phyloP scores from a whole-genome alignment of 2,329 filamentous ascomycete species.

The Aspergillus sp. region DNA sequence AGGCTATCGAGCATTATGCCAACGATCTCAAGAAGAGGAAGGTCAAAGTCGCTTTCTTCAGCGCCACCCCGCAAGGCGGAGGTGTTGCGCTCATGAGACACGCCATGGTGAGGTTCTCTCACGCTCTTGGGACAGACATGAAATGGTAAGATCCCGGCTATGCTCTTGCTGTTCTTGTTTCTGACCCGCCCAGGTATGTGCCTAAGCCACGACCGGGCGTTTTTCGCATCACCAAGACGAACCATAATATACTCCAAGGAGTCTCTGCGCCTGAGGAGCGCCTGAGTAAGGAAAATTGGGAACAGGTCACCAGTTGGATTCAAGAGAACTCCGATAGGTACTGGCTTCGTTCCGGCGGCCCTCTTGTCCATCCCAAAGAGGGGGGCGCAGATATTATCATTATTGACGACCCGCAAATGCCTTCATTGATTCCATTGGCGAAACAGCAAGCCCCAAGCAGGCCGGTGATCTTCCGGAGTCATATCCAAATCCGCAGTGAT shows the following conservation, averaged over 20 bases:
- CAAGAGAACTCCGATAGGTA: constrained; percentile 70
- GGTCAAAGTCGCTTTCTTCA: constrained; percentile 74
- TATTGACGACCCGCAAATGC: constrained; percentile 85
- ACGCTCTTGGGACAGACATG: constrained; percentile 65
- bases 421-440: constrained; percentile 71
- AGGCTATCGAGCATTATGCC: constrained; percentile 63
- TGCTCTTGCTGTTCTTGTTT: background rate
- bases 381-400: constrained; percentile 76
- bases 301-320: constrained; percentile 69
- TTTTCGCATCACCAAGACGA: constrained; percentile 81
- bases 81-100: constrained; percentile 82
- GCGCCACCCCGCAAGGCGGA: constrained; percentile 76
- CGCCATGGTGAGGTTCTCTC: constrained; percentile 70
- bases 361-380: constrained; percentile 62
- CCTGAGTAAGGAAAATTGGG: constrained; percentile 63
- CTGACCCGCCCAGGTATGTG: constrained; percentile 54
- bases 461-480: constrained; percentile 76
- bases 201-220: constrained; percentile 77
- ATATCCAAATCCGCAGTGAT: constrained; percentile 80
- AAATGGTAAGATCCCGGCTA: constrained; percentile 63
- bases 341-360: constrained; percentile 69
- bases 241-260: constrained; percentile 85
- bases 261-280: constrained; percentile 66
- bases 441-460: constrained; percentile 70
- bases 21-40: constrained; percentile 62